Percentiles rank a stretch among this genome's conserved stretches.
Evolutionary conservation across 371 early-diverging fungal species (phyloP).

Genomic region (Mucor sp.): DNA sequence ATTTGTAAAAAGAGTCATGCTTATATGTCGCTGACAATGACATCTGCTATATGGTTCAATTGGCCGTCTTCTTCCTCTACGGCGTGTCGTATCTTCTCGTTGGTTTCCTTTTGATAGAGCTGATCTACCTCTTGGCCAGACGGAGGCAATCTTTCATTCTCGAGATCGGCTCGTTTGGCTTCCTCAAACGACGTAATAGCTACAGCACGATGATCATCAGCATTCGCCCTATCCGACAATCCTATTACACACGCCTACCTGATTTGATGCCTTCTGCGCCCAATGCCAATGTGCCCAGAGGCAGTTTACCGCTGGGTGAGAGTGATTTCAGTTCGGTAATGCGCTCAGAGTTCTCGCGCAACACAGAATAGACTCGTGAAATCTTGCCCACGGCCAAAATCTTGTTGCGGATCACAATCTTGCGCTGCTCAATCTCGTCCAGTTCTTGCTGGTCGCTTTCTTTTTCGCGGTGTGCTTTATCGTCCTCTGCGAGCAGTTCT

Average conservation of each 20-base stretch:
- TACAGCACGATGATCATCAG: constrained; percentile 8
- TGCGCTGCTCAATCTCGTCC: constrained; percentile 42
- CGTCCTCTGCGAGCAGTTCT: constrained; percentile 58
- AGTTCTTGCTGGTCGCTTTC: background rate
- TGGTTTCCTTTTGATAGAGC: constrained; percentile 51
- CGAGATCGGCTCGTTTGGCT: constrained; percentile 85
- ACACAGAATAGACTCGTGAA: constrained; percentile 82
- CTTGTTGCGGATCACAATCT: constrained; percentile 83
- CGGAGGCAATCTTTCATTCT: constrained; percentile 94
- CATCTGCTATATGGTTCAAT: constrained; percentile 48
- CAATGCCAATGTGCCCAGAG: constrained; percentile 80
- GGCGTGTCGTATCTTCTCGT: constrained; percentile 50
- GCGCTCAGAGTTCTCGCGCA: constrained; percentile 88
- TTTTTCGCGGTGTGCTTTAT: constrained; percentile 4
- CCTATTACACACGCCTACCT: constrained; percentile 60
- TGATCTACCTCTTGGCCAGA: constrained; percentile 54
- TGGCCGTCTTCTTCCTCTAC: constrained; percentile 45
- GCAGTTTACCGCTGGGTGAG: constrained; percentile 79
- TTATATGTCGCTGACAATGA: constrained; percentile 31
- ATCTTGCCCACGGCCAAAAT: constrained; percentile 92
- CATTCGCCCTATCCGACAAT: no score
- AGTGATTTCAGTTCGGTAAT: constrained; percentile 90
- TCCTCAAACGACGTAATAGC: constrained; percentile 92
- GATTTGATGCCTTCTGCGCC: constrained; percentile 90
- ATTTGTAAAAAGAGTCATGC: background rate